Evolutionary conservation across 2,329 filamentous ascomycete genomes (phyloP).

Genomic region (Fusarium caatingaense): DNA sequence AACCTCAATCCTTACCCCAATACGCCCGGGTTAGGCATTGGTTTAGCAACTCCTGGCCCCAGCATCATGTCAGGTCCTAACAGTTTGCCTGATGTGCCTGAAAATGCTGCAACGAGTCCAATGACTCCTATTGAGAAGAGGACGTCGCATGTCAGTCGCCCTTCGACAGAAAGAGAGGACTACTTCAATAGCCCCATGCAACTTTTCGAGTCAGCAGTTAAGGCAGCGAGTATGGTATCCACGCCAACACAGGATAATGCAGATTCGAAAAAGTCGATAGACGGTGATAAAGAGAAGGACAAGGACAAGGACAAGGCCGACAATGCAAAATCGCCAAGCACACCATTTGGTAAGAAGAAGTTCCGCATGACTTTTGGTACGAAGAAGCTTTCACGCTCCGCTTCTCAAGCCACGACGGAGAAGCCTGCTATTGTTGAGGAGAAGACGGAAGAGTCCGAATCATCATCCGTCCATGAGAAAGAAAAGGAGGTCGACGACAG

Average conservation of each 20-base stretch:
- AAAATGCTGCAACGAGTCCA: conserved; percentile 58
- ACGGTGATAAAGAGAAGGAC: conserved; percentile 59
- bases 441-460: conserved; percentile 76
- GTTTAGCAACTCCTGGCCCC: conserved; percentile 74
- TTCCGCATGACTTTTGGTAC: conserved; percentile 85
- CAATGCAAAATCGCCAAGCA: conserved; percentile 68
- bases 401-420: conserved; percentile 68
- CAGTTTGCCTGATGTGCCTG: conserved; percentile 60
- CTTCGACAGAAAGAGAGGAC: conserved; percentile 75
- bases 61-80: conserved; percentile 41
- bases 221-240: conserved; percentile 60
- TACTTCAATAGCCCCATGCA: conserved; percentile 78
- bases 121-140: conserved; percentile 65
- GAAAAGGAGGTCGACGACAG: conserved; percentile 81
- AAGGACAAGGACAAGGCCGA: conserved; percentile 60
- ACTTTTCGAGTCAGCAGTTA: conserved; percentile 59
- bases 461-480: conserved; percentile 74
- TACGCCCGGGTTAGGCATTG: conserved; percentile 83
- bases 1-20: conserved; percentile 72
- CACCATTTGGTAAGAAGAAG: conserved; percentile 87
- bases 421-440: conserved; percentile 82
- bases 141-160: conserved; percentile 66
- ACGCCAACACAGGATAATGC: conserved; percentile 60
- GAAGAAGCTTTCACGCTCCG: conserved; percentile 83
- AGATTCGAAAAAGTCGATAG: conserved; percentile 62